Evolutionary conservation across 495 filamentous ascomycete genomes (phyloP), one percentile per base, ranked within the genome.

Genomic region (Penicillium bovifimosum): DNA sequence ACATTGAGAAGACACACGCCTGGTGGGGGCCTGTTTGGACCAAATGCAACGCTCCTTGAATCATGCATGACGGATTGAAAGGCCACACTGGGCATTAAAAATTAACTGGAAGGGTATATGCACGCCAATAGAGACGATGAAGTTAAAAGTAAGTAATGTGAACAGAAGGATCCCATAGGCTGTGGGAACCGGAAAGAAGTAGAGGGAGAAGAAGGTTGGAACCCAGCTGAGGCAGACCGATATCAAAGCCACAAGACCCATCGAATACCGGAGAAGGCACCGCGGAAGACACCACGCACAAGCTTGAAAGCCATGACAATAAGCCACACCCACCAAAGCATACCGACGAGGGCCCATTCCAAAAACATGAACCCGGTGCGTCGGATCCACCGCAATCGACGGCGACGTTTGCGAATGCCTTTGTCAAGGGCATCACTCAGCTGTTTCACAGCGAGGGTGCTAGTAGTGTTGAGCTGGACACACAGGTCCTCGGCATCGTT

Each of bases 321-420:
- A 46, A 89, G 75, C 88, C 88, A 92, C 9, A 89, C 85, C 66
- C 84, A 87, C 88, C 88, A 92, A 77, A 92, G 83, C 49, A 88
- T 77, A 13, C 82, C 86, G 29, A 92, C 83, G 18, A 92, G 74
- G 27, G 80, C 77, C 88, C 88, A 92, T 73, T 92, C 88, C 17
- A 92, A 76, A 24, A 84, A 69, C 9, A 87, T 71, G 74, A 86
- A 92, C 5, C 85, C 84, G 0, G 79, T 78, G 17, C 84, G 66
- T 27, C 88, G 70, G 2, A 88, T 69, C 85, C 86, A 91, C 18
- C 87, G 73, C 39, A 91, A 81, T 48, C 87, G 77, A 32, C 88
- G 70, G 41, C 86, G 73, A 29, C 90, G 73, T 51, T 86, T 71
- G 28, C 88, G 74, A 72, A 95, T 80, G 13, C 71, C 74, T 59